phyloP scores from a whole-genome alignment of 371 early-diverging fungal species.

The Mucor mucedo region DNA sequence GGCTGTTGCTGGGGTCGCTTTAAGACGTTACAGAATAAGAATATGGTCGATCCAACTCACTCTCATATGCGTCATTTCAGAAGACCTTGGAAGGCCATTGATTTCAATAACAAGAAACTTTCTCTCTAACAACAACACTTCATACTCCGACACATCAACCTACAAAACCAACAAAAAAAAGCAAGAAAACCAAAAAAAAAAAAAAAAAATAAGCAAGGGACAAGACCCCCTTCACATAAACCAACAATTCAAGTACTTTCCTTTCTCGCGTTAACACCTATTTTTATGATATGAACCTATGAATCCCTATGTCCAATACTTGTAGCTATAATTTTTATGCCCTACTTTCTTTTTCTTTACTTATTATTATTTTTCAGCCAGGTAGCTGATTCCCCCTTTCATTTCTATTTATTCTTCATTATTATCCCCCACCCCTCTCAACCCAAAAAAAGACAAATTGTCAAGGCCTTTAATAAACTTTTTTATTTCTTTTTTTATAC shows the following conservation, averaged over 20 bases:
- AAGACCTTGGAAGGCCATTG: constrained; percentile 37
- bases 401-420: not conserved
- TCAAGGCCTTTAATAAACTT: not conserved
- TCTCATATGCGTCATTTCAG: constrained; percentile 31
- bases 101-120: constrained; percentile 10
- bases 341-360: not conserved
- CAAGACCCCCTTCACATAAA: not conserved
- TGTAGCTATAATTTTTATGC: constrained; percentile 2
- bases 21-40: constrained; percentile 50
- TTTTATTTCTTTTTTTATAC: not conserved
- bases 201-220: constrained; percentile 9
- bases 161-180: not conserved
- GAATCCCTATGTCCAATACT: not conserved
- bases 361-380: constrained; percentile 13
- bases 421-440: not conserved
- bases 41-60: constrained; percentile 33
- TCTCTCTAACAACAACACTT: constrained; percentile 15
- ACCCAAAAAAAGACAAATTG: constrained; percentile 1
- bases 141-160: constrained; percentile 9
- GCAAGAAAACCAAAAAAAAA: constrained; percentile 12
- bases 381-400: constrained; percentile 16
- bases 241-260: not conserved
- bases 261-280: constrained; percentile 9
- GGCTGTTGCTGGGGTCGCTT: constrained; percentile 60
- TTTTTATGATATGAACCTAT: constrained; percentile 8